Evolutionary conservation across 208 protist genomes (phyloP), one percentile per base, ranked within the genome.

Genomic region (Leishmania martiniquensis): DNA sequence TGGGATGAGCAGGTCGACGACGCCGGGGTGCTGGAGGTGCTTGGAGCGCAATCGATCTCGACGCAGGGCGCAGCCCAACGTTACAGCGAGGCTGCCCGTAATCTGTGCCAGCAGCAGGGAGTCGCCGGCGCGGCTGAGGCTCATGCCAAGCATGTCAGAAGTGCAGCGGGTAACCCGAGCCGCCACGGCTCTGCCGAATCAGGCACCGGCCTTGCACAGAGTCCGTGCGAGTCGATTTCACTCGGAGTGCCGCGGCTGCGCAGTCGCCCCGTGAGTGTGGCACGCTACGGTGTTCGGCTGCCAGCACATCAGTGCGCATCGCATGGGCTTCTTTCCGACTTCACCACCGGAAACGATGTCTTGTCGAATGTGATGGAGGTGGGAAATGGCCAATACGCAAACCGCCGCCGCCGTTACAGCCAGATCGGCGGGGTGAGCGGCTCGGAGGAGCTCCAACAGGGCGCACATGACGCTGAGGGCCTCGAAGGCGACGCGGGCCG

Each of bases 1-100:
- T 91, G 84, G 82, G 80, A 86, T 65, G 83, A 91, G 49, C 74
- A 57, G 44, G 78, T 85, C 60, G 89, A 88, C 67, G 89, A 93
- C 59, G 82, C 80, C 0, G 87, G 82, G 55, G 80, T 93, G 34
- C 81, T 93, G 17, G 85, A 88, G 59, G 59, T 84, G 75, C 76
- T 90, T 0, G 88, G 84, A 22, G 69, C 75, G 55, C 77, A 88
- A 71, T 80, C 86, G 55, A 79, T 90, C 39, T 76, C 79, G 3
- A 51, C 77, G 55, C 83, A 85, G 29, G 83, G 85, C 12, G 81
- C 81, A 32, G 47, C 57, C 4, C 86, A 89, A 83, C 84, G 75
- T n/a, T 87, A 80, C 78, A 65, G 59, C 51, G 52, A 74, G 34
- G 74, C 74, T 67, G 81, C 12, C 2, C 77, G 87, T 42, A 29